Conservation (phyloP, 2,329 filamentous ascomycete species). For the Fusarium sp. region DNA sequence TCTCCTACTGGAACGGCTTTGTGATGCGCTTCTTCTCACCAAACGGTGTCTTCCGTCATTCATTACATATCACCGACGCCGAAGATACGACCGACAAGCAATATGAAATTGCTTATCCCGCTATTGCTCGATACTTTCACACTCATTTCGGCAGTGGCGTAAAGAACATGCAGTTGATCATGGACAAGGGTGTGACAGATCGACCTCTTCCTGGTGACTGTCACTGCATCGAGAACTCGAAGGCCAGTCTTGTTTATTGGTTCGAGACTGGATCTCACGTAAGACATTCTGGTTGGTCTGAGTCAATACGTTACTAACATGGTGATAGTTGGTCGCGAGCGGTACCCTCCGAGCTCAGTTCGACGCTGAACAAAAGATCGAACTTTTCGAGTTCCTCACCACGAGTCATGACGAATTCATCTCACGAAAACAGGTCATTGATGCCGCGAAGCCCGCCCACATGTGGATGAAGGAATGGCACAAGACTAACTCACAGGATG, state of each 20-base stretch:
- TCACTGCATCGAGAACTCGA: conserved; percentile 79
- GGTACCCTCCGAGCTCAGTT: conserved; percentile 84
- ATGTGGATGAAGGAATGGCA: conserved; percentile 75
- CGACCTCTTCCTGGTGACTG: conserved; percentile 70
- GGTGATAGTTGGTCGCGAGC: conserved; percentile 76
- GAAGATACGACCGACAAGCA: conserved; percentile 76
- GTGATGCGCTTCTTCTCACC: conserved; percentile 85
- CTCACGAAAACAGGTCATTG: conserved; percentile 73
- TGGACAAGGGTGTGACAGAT: conserved; percentile 74
- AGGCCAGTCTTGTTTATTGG: conserved; percentile 88
- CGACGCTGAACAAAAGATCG: conserved; percentile 81
- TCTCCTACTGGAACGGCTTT: conserved; percentile 83
- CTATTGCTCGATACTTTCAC: conserved; percentile 88
- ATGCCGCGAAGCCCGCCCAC: conserved; percentile 71
- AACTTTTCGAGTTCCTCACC: conserved; percentile 85
- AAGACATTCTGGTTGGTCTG: conserved; percentile 47
- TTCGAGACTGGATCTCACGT: conserved; percentile 87
- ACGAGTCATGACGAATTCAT: conserved; percentile 85
- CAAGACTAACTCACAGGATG: conserved; percentile 67
- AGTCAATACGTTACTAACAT: conserved; percentile 43
- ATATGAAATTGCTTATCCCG: conserved; percentile 86
- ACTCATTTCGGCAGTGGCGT: conserved; percentile 91
- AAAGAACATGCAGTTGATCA: conserved; percentile 84
- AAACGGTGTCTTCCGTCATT: conserved; percentile 80
- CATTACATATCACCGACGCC: conserved; percentile 68